Base-by-base conservation (phyloP, 1,139 yeast genomes). In the Pichia norvegensis region DNA sequence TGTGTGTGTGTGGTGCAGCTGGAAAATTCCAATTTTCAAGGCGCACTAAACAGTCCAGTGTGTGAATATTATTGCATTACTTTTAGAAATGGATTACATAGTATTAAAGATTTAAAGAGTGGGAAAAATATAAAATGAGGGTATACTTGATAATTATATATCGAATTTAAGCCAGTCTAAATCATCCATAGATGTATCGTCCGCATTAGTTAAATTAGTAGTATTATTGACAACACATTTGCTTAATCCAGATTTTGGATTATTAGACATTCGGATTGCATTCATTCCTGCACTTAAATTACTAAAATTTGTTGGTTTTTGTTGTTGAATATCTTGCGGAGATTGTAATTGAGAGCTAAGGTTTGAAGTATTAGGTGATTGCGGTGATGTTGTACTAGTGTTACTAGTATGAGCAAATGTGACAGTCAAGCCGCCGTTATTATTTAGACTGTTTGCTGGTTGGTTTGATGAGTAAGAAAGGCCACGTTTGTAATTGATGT, bases 151-250 rank as follows among this genome's bases (percentile, higher is more conserved):
- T 14, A 41, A 20, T 55, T 43, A 60, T 35, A 59, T 55, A 39
- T 61, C 65, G 51, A 62, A 62, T 41, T 60, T 62, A 22, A 62
- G 47, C 66, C 66, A 62, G 35, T 60, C 65, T 17, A 62, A 51
- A 45, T 62, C 66, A 39, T 9, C 42, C 40, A 29, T 39, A 11
- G 36, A 23, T 10, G 9, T 33, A 42, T 38, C 25, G 4, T 16
- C 17, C 10, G 10, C n/a, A 25, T 31, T 9, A 4, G 22, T 10
- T 2, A 6, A 22, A 11, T 17, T 36, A n/a, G 37, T 35, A 23
- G 36, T 38, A n/a, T 23, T 36, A 25, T 44, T 49, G 5, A 40
- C 45, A 20, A 49, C 46, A 27, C 50, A 43, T 20, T 46, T 52
- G 36, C 53, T 49, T 31, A 52, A 46, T 10, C 46, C 46, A 3